A percentile compares a stretch with the other conserved stretches of the same genome.
phyloP scores from a whole-genome alignment of 148 eudicot genomes.

The Suaeda aralocaspica region DNA sequence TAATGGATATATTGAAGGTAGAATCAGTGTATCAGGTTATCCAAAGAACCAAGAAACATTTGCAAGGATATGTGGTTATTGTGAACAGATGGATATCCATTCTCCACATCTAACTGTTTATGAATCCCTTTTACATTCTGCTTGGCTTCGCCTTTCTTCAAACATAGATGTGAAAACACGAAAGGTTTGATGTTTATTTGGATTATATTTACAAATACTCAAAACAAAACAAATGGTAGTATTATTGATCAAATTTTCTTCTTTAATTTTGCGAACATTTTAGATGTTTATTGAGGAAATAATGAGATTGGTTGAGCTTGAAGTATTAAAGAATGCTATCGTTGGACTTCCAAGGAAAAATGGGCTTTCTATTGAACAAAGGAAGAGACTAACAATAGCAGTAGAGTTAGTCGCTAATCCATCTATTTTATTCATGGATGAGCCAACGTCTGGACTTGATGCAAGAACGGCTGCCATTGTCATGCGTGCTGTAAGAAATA shows the following conservation, averaged over 20 bases:
- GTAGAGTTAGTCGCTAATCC: conserved; percentile 73
- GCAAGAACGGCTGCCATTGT: conserved; percentile 92
- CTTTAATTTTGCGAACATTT: too few species aligned
- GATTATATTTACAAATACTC: neutral
- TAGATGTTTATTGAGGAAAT: conserved; percentile 59
- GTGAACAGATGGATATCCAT: conserved; percentile 72
- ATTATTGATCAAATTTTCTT: too few species aligned
- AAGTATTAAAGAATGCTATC: conserved; percentile 44
- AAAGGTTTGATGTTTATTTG: conserved; percentile 30
- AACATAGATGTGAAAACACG: conserved; percentile 37
- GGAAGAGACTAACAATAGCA: conserved; percentile 66
- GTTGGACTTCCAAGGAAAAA: conserved; percentile 66
- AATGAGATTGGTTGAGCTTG: conserved; percentile 60
- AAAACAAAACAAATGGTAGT: too few species aligned
- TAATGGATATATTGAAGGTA: conserved; percentile 59
- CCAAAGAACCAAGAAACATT: conserved; percentile 69
- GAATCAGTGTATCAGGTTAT: conserved; percentile 51
- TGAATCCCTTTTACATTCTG: conserved; percentile 61
- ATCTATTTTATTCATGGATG: conserved; percentile 81
- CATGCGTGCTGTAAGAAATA: conserved; percentile 71
- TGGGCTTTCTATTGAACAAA: conserved; percentile 67
- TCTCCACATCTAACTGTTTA: conserved; percentile 64
- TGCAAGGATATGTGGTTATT: conserved; percentile 63
- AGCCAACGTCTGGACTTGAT: conserved; percentile 86
- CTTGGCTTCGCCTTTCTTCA: conserved; percentile 64